These are phyloP conservation scores for Neltuma alba DNA, from an alignment of 306 rosid species.

Conservation along the genomic window DNA sequence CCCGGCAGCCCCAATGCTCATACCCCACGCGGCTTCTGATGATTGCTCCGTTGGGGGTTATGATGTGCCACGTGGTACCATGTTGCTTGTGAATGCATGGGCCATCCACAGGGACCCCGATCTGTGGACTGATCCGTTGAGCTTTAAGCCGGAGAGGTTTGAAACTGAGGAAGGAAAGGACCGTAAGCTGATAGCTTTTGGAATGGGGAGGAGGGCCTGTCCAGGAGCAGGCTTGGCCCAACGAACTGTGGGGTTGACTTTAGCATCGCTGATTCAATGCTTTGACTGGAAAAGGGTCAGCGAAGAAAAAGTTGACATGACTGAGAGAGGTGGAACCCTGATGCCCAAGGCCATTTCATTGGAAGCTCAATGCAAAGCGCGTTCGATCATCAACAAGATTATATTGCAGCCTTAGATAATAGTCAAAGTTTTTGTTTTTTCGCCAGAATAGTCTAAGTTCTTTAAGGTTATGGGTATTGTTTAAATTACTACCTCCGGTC, in stretches of 20 bases:
- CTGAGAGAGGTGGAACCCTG: constrained; percentile 34
- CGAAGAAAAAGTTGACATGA: constrained; percentile 43
- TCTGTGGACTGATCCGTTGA: constrained; percentile 50
- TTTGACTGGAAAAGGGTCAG: constrained; percentile 60
- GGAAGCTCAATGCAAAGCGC: constrained; percentile 54
- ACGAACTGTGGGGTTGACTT: constrained; percentile 39
- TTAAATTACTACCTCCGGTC: too few species aligned
- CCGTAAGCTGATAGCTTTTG: constrained; percentile 49
- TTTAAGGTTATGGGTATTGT: too few species aligned
- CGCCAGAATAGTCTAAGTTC: too few species aligned
- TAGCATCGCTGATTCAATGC: constrained; percentile 51
- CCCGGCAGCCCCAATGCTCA: too few species aligned
- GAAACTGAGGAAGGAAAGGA: constrained; percentile 1
- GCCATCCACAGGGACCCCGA: too few species aligned
- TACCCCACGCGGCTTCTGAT: too few species aligned
- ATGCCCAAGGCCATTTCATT: constrained; percentile 50
- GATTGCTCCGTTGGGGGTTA: too few species aligned
- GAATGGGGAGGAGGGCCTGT: constrained; percentile 59
- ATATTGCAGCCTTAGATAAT: too few species aligned
- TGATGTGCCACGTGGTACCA: too few species aligned
- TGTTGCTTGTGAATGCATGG: too few species aligned
- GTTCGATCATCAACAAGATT: constrained; percentile 37
- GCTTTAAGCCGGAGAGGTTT: constrained; percentile 59
- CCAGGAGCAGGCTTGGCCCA: constrained; percentile 53
- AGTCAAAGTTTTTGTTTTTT: too few species aligned